Percentiles rank a stretch among this genome's conserved stretches.
Conservation (phyloP, 306 rosid genomes). For the Cicer arietinum region DNA sequence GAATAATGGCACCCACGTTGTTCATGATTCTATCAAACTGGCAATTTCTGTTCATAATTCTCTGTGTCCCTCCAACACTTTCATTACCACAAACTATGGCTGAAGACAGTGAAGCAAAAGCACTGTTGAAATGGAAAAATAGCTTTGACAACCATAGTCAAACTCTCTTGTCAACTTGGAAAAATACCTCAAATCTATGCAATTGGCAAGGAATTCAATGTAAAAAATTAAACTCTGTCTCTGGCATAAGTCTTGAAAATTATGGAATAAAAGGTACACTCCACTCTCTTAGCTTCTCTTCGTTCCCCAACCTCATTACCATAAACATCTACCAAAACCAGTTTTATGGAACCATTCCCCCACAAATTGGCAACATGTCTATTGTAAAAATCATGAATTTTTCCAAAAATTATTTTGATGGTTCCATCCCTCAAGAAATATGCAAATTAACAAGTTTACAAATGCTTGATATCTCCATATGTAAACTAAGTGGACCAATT, state of each 20-base stretch:
- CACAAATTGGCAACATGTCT: constrained; percentile 41
- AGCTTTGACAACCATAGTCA: constrained; percentile 14
- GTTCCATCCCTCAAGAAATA: constrained; percentile 38
- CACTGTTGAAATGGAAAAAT: constrained; percentile 36
- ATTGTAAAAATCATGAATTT: constrained; percentile 24
- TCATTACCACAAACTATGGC: background rate
- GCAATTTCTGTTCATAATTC: background rate
- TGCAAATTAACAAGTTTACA: constrained; percentile 28
- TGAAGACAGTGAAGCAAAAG: constrained; percentile 21
- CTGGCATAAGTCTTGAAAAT: constrained; percentile 31
- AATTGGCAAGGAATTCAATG: constrained; percentile 38
- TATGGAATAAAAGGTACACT: constrained; percentile 38
- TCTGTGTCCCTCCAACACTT: background rate
- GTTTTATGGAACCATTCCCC: constrained; percentile 36
- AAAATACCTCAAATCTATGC: constrained; percentile 21
- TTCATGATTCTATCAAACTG: background rate
- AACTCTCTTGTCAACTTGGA: constrained; percentile 35
- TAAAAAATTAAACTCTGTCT: constrained; percentile 18
- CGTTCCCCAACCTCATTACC: constrained; percentile 33
- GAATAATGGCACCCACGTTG: background rate
- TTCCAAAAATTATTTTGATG: background rate
- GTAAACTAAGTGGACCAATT: constrained; percentile 17
- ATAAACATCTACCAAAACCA: constrained; percentile 19
- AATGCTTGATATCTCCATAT: background rate
- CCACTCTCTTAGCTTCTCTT: constrained; percentile 28